These are phyloP conservation scores for Lathyrus oleraceus DNA, from an alignment of 306 rosid species.

Conservation along the genomic window DNA sequence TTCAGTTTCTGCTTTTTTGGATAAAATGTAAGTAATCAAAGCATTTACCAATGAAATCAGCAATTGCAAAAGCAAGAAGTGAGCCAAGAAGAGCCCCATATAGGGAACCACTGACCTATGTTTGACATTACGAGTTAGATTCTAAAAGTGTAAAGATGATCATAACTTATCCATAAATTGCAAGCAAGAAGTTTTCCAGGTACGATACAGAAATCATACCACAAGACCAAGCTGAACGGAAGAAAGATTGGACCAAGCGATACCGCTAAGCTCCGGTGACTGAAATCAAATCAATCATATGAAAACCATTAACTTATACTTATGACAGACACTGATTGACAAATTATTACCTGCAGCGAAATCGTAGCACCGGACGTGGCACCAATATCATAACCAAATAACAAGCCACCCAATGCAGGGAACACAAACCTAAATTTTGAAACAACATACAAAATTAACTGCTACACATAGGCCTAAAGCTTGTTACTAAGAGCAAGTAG, in stretches of 20 bases:
- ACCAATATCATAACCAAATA: conserved; percentile 95
- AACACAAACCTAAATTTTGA: conserved; percentile 72
- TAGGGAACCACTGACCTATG: conserved; percentile 89
- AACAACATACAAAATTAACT: conserved; percentile 11
- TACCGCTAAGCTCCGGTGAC: conserved; percentile 93
- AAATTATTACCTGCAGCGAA: conserved; percentile 72
- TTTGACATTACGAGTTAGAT: conserved; percentile 16
- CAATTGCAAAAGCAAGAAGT: conserved; percentile 67
- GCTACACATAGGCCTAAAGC: not conserved
- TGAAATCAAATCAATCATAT: conserved; percentile 40
- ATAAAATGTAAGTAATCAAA: conserved; percentile 33
- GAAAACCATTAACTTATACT: not conserved
- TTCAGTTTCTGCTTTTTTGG: conserved; percentile 18
- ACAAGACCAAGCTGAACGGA: conserved; percentile 91
- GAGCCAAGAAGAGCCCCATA: conserved; percentile 98
- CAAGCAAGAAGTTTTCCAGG: conserved; percentile 11
- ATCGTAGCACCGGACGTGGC: conserved; percentile 94
- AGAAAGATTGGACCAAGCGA: conserved; percentile 77
- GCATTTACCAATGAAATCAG: conserved; percentile 85
- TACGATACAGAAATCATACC: conserved; percentile 53
- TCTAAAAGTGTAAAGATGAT: conserved; percentile 16
- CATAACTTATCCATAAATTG: conserved; percentile 21
- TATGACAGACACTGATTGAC: conserved; percentile 20
- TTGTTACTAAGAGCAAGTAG: not conserved
- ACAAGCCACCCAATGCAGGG: conserved; percentile 96